Conservation (phyloP, 257 asterid species). For the Paraleonurus japonicus region DNA sequence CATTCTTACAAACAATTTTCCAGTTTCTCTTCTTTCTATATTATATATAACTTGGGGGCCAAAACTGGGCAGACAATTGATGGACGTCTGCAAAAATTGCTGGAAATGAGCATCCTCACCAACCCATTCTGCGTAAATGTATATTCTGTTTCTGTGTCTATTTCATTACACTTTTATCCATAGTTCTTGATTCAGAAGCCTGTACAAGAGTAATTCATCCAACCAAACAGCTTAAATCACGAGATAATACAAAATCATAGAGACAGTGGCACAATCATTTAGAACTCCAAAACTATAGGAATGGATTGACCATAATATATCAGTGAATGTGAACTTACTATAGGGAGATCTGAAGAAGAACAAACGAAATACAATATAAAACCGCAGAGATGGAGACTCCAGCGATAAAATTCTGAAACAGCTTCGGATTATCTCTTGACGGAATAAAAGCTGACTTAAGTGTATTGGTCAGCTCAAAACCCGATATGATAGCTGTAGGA, state of each 20-base stretch:
- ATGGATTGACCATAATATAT: neutral
- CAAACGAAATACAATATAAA: conserved; percentile 57
- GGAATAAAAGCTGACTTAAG: conserved; percentile 83
- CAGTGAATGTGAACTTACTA: conserved; percentile 43
- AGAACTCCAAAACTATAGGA: neutral
- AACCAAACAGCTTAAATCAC: neutral
- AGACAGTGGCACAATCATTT: neutral
- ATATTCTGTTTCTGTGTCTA: neutral
- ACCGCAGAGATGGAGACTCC: conserved; percentile 52
- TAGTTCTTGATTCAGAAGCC: neutral
- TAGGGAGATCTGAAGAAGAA: conserved; percentile 71
- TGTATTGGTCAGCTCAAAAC: conserved; percentile 84
- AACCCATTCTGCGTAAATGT: neutral
- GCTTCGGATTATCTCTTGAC: conserved; percentile 63
- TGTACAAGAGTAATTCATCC: neutral
- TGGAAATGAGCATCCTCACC: neutral
- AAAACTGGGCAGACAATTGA: neutral
- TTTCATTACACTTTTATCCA: neutral
- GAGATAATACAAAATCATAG: neutral
- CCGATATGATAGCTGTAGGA: conserved; percentile 71
- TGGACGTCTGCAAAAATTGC: neutral
- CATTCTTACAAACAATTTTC: conserved; percentile 1
- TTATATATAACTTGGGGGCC: neutral
- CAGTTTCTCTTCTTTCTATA: neutral
- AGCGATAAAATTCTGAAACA: conserved; percentile 63